Percentiles rank a stretch among this genome's conserved stretches.
Evolutionary conservation across 805 yeast species (phyloP).

Genomic region (Candida vartiovaarae): DNA sequence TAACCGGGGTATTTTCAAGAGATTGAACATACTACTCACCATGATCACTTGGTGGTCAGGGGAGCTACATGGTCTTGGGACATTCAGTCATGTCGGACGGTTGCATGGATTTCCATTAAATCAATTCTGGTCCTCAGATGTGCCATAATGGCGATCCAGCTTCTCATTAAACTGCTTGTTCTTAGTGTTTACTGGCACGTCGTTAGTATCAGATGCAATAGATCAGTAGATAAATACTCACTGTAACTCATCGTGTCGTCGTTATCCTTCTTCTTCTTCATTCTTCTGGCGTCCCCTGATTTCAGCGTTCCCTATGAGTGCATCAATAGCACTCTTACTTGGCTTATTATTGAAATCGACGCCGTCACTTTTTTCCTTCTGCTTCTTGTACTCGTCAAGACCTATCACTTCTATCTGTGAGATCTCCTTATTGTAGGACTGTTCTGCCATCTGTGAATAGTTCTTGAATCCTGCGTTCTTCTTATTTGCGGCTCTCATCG

Average conservation of each 20-base stretch:
- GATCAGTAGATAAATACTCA: conserved; percentile 5
- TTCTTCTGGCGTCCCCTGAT: conserved; percentile 23
- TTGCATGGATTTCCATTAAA: no score
- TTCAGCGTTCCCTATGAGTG: conserved; percentile 25
- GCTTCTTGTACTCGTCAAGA: conserved; percentile 35
- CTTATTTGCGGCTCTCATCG: conserved; percentile 22
- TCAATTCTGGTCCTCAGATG: no score
- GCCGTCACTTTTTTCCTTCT: conserved; percentile 26
- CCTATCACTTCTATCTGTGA: conserved; percentile 28
- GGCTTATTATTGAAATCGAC: conserved; percentile 31
- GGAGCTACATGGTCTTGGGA: no score
- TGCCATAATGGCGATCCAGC: conserved; percentile 34
- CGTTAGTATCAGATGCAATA: conserved; percentile 22
- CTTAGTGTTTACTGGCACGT: conserved; percentile 46
- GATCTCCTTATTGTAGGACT: conserved; percentile 50
- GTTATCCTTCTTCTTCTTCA: conserved; percentile 33
- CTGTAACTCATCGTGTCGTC: conserved; percentile 29
- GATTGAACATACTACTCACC: no score
- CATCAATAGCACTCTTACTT: conserved; percentile 25
- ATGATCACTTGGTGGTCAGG: no score
- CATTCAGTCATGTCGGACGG: no score
- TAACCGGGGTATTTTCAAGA: no score
- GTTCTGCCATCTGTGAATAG: conserved; percentile 49
- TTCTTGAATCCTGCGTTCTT: conserved; percentile 38
- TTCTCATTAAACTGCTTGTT: conserved; percentile 71